These are phyloP conservation scores for Rhizopogon rudus DNA, from an alignment of 768 basidiomycete species.

Conservation along the genomic window DNA sequence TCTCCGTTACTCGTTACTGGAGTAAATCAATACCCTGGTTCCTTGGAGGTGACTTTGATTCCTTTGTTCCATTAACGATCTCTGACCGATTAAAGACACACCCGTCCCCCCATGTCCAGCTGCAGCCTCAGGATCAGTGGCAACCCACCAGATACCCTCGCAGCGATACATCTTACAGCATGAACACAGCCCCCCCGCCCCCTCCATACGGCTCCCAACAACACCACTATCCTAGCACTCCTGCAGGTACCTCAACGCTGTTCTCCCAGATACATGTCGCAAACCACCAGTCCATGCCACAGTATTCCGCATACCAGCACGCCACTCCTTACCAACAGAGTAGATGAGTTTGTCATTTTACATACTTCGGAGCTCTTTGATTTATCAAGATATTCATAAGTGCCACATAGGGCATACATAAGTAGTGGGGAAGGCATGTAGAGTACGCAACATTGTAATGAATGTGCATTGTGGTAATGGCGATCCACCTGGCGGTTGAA, in stretches of 20 bases:
- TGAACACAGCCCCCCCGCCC: constrained; percentile 11
- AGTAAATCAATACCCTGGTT: constrained; percentile 19
- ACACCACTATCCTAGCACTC: constrained; percentile 20
- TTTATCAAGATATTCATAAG: constrained; percentile 3
- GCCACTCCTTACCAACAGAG: constrained; percentile 24
- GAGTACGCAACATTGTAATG: neutral
- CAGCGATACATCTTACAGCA: constrained; percentile 11
- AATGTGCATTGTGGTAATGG: neutral
- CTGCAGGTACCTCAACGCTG: constrained; percentile 5
- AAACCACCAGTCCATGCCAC: constrained; percentile 13
- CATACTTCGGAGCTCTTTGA: neutral
- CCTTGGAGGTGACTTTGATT: constrained; percentile 16
- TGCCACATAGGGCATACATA: neutral
- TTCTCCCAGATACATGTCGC: constrained; percentile 25
- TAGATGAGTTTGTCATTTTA: constrained; percentile 9
- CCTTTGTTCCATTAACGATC: neutral
- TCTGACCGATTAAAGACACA: constrained; percentile 11
- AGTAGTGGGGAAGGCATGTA: neutral
- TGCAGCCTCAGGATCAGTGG: constrained; percentile 16
- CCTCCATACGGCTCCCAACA: constrained; percentile 16
- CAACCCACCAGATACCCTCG: constrained; percentile 20
- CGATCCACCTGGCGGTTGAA: no score
- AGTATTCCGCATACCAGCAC: constrained; percentile 23
- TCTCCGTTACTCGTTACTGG: constrained; percentile 9
- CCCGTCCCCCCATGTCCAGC: constrained; percentile 11